These are phyloP conservation scores for Cotoneaster glaucophyllus DNA, from an alignment of 306 rosid genomes.

Conservation along the genomic window DNA sequence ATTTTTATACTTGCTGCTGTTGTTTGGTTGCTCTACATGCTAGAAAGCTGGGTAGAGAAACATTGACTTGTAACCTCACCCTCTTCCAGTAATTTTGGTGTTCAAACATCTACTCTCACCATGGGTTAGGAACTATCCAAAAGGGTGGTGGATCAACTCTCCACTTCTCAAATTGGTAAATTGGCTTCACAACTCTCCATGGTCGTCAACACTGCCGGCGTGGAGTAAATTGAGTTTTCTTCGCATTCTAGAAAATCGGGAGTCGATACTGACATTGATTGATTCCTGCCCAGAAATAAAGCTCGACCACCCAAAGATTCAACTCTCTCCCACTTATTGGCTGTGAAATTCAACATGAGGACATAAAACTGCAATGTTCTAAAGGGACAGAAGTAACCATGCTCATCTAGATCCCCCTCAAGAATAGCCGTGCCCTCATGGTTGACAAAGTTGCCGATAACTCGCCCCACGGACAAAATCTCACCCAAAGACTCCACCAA, in stretches of 20 bases:
- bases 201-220: not conserved
- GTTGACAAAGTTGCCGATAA: not conserved
- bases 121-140: conserved; percentile 8
- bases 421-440: not conserved
- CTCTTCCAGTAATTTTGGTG: not conserved
- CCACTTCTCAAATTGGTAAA: not conserved
- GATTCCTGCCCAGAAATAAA: conserved; percentile 7
- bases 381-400: not conserved
- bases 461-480: not conserved
- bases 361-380: conserved; percentile 5
- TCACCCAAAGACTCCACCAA: conserved; percentile 17
- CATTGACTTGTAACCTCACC: not conserved
- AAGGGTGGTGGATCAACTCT: not conserved
- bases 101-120: not conserved
- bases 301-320: not conserved
- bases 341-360: not conserved
- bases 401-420: not conserved
- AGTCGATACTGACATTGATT: not conserved
- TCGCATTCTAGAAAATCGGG: not conserved
- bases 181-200: not conserved
- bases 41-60: not conserved
- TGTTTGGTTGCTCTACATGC: not conserved
- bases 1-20: not conserved
- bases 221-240: conserved; percentile 7
- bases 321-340: conserved; percentile 4